Conservation (phyloP, 2,329 filamentous ascomycete species). For the Bipolaris gigantea region DNA sequence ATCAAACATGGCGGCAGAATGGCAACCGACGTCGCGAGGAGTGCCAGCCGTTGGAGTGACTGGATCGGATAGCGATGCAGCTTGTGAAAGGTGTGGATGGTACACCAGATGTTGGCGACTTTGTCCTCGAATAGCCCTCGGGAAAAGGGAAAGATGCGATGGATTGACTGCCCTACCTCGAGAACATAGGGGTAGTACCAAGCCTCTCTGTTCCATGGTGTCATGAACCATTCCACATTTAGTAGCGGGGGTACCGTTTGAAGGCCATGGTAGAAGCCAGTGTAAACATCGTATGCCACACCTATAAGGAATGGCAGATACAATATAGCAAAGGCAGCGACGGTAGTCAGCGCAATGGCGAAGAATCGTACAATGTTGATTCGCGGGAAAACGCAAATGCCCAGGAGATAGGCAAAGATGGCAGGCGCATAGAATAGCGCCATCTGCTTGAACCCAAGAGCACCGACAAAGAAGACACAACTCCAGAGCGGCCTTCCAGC, state of each 20-base stretch:
- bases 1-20: conserved; percentile 79
- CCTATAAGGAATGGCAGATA: conserved; percentile 75
- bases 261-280: conserved; percentile 57
- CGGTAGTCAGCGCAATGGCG: conserved; percentile 73
- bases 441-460: conserved; percentile 99
- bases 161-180: conserved; percentile 79
- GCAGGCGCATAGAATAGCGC: conserved; percentile 94
- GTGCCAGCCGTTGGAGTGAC: conserved; percentile 74
- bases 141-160: conserved; percentile 94
- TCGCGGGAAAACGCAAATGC: conserved; percentile 77
- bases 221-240: conserved; percentile 19
- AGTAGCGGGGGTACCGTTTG: conserved; percentile 7
- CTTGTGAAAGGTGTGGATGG: conserved; percentile 86
- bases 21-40: conserved; percentile 72
- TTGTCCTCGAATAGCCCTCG: conserved; percentile 98
- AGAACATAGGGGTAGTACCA: conserved; percentile 74
- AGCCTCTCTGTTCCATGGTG: conserved; percentile 62
- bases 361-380: conserved; percentile 70
- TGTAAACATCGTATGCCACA: conserved; percentile 67
- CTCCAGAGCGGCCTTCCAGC: conserved; percentile 85
- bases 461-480: conserved; percentile 88
- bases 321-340: conserved; percentile 72
- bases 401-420: conserved; percentile 88
- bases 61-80: conserved; percentile 71
- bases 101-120: conserved; percentile 98